phyloP scores from a whole-genome alignment of 2,329 filamentous ascomycete species.

The Curvularia sp. region DNA sequence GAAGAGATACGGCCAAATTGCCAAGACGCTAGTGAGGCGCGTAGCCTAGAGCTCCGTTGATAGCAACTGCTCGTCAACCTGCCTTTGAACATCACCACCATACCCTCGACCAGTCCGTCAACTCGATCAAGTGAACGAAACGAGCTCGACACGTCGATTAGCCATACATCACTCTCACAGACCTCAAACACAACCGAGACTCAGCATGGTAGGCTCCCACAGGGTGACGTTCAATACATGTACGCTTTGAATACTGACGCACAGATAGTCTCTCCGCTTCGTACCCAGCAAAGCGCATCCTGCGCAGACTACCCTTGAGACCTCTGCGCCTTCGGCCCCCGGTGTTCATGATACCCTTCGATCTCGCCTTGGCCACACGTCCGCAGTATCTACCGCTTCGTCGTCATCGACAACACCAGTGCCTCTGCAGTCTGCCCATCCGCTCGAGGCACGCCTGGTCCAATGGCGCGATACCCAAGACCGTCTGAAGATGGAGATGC shows the following conservation, averaged over 20 bases:
- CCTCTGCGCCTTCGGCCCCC: constrained; percentile 82
- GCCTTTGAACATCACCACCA: constrained; percentile 8
- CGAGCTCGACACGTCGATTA: neutral
- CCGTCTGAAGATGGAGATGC: constrained; percentile 81
- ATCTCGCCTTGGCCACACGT: constrained; percentile 71
- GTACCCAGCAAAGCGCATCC: constrained; percentile 74
- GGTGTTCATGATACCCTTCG: constrained; percentile 94
- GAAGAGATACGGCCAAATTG: constrained; percentile 15
- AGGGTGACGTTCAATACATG: constrained; percentile 7
- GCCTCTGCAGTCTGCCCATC: constrained; percentile 74
- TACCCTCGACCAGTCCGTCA: neutral
- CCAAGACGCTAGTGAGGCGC: constrained; percentile 45
- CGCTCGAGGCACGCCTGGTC: constrained; percentile 87
- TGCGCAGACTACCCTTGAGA: constrained; percentile 60
- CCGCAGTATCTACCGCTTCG: constrained; percentile 42
- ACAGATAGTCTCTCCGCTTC: constrained; percentile 81
- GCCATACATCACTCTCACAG: neutral
- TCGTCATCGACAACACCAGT: constrained; percentile 40
- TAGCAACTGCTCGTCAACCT: constrained; percentile 19
- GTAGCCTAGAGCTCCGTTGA: constrained; percentile 26
- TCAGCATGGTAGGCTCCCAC: constrained; percentile 26
- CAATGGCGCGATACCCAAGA: constrained; percentile 93
- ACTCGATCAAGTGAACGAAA: neutral
- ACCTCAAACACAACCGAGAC: neutral
- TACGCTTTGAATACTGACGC: constrained; percentile 4